A percentile compares a stretch with the other conserved stretches of the same genome.
Conservation (phyloP, 371 early-diverging fungal genomes). For the Basidiobolus meristosporus region DNA sequence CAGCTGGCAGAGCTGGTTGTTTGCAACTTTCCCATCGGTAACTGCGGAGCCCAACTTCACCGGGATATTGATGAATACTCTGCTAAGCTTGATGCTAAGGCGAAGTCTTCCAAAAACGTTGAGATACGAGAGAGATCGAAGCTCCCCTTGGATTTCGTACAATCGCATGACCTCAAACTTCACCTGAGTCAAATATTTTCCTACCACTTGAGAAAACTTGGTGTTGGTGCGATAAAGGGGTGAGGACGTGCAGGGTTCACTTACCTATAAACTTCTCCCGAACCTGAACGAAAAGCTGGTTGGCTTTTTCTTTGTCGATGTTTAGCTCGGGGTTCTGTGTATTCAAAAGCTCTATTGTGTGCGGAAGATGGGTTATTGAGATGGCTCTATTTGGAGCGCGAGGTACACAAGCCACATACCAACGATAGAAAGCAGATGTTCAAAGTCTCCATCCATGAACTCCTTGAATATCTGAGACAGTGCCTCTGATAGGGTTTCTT, state of each 20-base stretch:
- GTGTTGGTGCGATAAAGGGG: background rate
- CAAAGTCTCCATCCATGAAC: conserved; percentile 46
- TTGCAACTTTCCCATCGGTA: background rate
- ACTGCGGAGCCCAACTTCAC: conserved; percentile 5
- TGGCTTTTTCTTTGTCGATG: background rate
- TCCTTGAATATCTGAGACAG: too few relatives aligned
- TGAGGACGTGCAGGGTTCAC: background rate
- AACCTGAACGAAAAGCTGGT: background rate
- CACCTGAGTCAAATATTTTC: conserved; percentile 32
- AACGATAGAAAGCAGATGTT: conserved; percentile 32
- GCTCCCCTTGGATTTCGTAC: conserved; percentile 32
- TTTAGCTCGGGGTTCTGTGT: background rate
- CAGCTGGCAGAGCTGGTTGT: background rate
- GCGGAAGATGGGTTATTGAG: too few relatives aligned
- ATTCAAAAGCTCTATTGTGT: background rate
- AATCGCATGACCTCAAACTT: conserved; percentile 34
- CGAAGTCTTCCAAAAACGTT: conserved; percentile 31
- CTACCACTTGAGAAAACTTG: conserved; percentile 19
- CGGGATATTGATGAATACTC: conserved; percentile 27
- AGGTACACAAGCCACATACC: conserved; percentile 27
- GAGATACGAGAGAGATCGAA: conserved; percentile 29
- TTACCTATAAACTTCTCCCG: background rate
- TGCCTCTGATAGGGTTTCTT: conserved; percentile 28
- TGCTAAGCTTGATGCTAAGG: conserved; percentile 27
- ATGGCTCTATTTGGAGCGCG: too few relatives aligned